Percentiles rank a stretch among this genome's conserved stretches.
Evolutionary conservation across 441 rosid species (phyloP).

Genomic region (Erodium trifolium): DNA sequence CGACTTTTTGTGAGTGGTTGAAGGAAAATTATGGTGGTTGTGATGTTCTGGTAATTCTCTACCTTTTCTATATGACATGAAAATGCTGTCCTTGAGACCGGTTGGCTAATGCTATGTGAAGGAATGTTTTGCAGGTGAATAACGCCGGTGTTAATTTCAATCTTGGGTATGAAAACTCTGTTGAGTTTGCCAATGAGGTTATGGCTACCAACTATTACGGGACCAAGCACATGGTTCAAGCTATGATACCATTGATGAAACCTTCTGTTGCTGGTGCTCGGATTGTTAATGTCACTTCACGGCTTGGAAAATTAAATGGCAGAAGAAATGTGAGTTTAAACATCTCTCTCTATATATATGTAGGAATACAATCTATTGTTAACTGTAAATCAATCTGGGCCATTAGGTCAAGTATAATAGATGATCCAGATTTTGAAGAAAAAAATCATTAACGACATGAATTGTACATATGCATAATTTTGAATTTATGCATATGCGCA

Average conservation of each 20-base stretch:
- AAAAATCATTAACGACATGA: too few species aligned
- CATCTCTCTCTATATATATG: background rate
- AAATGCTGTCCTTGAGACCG: background rate
- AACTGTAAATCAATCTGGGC: too few species aligned
- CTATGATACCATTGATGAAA: constrained; percentile 82
- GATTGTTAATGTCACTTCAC: constrained; percentile 70
- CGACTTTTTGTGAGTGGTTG: constrained; percentile 51
- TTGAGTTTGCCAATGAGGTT: constrained; percentile 52
- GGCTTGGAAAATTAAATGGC: constrained; percentile 71
- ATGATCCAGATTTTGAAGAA: too few species aligned
- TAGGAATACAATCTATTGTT: too few species aligned
- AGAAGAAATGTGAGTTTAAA: constrained; percentile 60
- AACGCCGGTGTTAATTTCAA: constrained; percentile 93
- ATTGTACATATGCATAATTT: too few species aligned
- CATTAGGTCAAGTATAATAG: too few species aligned
- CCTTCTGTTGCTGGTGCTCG: constrained; percentile 67
- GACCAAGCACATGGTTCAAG: constrained; percentile 57
- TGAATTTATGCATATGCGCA: too few species aligned
- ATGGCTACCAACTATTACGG: constrained; percentile 69
- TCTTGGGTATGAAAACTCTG: constrained; percentile 62
- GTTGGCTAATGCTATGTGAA: background rate
- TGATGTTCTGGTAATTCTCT: constrained; percentile 56
- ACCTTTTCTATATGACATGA: background rate
- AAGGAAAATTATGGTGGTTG: constrained; percentile 49
- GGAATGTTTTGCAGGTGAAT: constrained; percentile 52